phyloP scores from a whole-genome alignment of 164 flowering plant species.

The Vitis cinerea region DNA sequence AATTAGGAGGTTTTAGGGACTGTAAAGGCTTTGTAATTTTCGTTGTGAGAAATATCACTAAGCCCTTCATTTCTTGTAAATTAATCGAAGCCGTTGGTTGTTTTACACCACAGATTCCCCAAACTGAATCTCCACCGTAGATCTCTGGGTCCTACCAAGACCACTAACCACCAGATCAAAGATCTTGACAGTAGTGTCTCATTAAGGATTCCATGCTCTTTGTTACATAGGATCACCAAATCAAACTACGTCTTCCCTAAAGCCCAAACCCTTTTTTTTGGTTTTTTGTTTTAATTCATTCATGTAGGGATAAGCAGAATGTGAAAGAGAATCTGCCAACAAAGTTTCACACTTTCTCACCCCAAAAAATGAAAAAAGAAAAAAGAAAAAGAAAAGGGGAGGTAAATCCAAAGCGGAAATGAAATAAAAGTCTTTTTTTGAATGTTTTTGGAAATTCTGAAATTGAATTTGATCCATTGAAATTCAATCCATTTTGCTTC shows the following conservation, averaged over 20 bases:
- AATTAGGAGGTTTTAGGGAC: no score
- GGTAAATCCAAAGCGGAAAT: no score
- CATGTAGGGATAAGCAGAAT: slow-evolving; percentile 41
- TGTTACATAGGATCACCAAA: background rate
- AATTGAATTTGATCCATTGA: slow-evolving; percentile 48
- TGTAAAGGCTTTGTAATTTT: no score
- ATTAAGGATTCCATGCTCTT: background rate
- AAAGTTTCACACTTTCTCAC: slow-evolving; percentile 5
- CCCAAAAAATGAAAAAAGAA: background rate
- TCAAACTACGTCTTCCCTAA: background rate
- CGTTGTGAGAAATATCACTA: no score
- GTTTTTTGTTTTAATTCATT: slow-evolving; percentile 14
- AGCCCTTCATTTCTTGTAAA: no score
- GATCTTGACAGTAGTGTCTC: slow-evolving; percentile 1
- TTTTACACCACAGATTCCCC: slow-evolving; percentile 1
- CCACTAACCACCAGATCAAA: background rate
- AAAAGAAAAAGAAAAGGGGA: no score
- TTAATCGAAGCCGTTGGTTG: no score
- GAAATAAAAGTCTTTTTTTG: no score
- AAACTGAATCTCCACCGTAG: slow-evolving; percentile 7
- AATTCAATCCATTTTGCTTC: slow-evolving; percentile 39
- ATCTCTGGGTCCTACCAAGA: background rate
- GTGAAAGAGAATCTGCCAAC: slow-evolving; percentile 59
- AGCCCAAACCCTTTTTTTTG: background rate
- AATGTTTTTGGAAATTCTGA: background rate